Evolutionary conservation across 495 filamentous ascomycete species (phyloP).

Genomic region (Entonaema liquescens): DNA sequence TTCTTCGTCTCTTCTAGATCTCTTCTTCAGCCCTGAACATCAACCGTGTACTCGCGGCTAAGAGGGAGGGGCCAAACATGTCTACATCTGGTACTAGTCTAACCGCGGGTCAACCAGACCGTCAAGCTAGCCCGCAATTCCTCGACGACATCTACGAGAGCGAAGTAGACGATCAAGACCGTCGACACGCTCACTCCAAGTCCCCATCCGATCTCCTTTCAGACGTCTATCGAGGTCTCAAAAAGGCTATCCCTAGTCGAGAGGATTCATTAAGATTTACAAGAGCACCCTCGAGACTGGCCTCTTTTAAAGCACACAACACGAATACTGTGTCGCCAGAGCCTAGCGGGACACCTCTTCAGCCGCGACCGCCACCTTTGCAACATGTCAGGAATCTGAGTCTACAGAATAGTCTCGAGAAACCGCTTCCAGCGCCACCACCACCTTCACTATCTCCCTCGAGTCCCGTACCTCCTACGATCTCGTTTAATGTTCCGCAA

Average conservation of each 20-base stretch:
- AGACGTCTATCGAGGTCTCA: constrained; percentile 60
- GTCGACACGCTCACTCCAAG: constrained; percentile 44
- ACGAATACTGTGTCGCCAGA: constrained; percentile 33
- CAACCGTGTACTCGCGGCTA: constrained; percentile 3
- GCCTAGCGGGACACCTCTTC: constrained; percentile 42
- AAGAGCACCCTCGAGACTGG: constrained; percentile 45
- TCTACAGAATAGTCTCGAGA: constrained; percentile 59
- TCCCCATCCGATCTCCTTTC: constrained; percentile 55
- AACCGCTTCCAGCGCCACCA: constrained; percentile 61
- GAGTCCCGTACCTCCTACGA: constrained; percentile 47
- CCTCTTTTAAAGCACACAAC: constrained; percentile 40
- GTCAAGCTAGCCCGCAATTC: constrained; percentile 21
- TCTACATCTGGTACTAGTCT: constrained; percentile 35
- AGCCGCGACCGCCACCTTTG: constrained; percentile 33
- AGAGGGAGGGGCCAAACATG: constrained; percentile 32
- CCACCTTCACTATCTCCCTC: constrained; percentile 51
- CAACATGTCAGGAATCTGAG: constrained; percentile 61
- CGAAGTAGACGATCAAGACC: constrained; percentile 50
- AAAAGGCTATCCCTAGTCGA: constrained; percentile 55
- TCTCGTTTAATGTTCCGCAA: background rate
- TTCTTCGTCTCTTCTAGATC: constrained; percentile 17
- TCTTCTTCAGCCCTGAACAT: constrained; percentile 20
- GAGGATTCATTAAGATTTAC: constrained; percentile 47
- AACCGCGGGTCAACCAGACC: constrained; percentile 36
- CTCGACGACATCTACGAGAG: constrained; percentile 46